Percentiles rank a stretch among this genome's conserved stretches.
phyloP scores from a whole-genome alignment of 2,329 filamentous ascomycete genomes.

The Pseudocercospora vitis region DNA sequence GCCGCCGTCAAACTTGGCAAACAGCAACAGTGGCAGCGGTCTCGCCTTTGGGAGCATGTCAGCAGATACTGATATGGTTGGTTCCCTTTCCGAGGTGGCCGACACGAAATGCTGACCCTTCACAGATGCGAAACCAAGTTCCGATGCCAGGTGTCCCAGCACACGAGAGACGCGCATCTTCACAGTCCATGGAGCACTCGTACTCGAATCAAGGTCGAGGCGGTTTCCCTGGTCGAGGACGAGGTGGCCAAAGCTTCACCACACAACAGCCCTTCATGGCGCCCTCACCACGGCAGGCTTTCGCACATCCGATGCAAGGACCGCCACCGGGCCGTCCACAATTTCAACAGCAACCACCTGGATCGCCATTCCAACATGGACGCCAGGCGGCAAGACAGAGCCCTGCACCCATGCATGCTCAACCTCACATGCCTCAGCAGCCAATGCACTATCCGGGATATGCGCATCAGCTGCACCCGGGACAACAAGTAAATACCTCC shows the following conservation, averaged over 20 bases:
- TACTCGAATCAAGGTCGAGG: slow-evolving; percentile 58
- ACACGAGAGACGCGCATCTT: slow-evolving; percentile 83
- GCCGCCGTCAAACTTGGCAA: slow-evolving; percentile 73
- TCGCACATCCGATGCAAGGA: slow-evolving; percentile 50
- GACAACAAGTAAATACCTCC: slow-evolving; percentile 61
- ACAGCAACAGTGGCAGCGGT: slow-evolving; percentile 69
- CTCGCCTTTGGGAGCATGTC: slow-evolving; percentile 80
- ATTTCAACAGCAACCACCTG: slow-evolving; percentile 32
- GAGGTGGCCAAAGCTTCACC: slow-evolving; percentile 53
- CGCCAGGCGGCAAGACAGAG: slow-evolving; percentile 54
- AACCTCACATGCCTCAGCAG: slow-evolving; percentile 65
- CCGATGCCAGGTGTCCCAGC: slow-evolving; percentile 54
- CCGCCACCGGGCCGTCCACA: slow-evolving; percentile 53
- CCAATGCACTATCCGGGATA: slow-evolving; percentile 65
- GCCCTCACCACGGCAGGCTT: slow-evolving; percentile 56
- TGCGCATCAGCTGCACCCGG: slow-evolving; percentile 54
- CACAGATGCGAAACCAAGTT: slow-evolving; percentile 30
- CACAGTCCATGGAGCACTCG: slow-evolving; percentile 77
- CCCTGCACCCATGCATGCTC: slow-evolving; percentile 59
- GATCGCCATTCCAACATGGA: slow-evolving; percentile 42
- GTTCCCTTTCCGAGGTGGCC: slow-evolving; percentile 24
- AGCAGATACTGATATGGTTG: slow-evolving; percentile 71
- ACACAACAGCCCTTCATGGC: slow-evolving; percentile 52
- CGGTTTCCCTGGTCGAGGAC: slow-evolving; percentile 48
- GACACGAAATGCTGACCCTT: slow-evolving; percentile 18